Conservation (phyloP, 225 moss, liverwort and hornwort genomes). For the Pseudisothecium myosuroides region DNA sequence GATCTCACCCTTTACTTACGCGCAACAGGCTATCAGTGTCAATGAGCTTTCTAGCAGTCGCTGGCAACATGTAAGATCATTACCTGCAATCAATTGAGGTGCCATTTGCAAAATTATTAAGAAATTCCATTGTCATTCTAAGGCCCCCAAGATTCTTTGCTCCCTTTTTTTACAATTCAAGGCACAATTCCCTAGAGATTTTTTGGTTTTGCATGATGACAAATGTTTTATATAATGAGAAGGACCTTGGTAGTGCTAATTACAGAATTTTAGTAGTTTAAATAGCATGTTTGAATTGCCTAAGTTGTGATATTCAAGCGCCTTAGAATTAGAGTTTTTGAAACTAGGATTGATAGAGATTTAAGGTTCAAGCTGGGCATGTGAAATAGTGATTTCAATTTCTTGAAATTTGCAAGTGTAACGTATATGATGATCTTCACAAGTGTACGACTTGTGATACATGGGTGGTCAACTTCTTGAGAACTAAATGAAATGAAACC, state of each 20-base stretch:
- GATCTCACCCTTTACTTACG: slow-evolving; percentile 62
- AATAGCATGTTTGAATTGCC: neutral
- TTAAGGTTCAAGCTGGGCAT: no score
- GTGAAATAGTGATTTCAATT: no score
- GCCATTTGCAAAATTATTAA: neutral
- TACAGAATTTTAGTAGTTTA: no score
- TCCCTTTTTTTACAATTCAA: neutral
- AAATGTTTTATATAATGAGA: neutral
- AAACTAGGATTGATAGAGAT: no score
- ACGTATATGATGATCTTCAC: neutral
- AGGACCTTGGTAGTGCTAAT: neutral
- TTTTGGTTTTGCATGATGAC: neutral
- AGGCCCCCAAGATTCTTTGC: neutral
- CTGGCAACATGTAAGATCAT: slow-evolving; percentile 38
- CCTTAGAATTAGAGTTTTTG: no score
- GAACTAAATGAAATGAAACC: neutral
- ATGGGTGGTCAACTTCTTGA: neutral
- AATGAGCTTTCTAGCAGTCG: slow-evolving; percentile 51
- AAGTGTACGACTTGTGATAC: neutral
- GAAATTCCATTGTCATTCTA: neutral
- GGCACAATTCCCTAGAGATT: neutral
- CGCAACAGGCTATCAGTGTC: slow-evolving; percentile 39
- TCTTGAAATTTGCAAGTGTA: no score
- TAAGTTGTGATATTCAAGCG: no score
- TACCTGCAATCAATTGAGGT: neutral